Evolutionary conservation across 148 eudicot genomes (phyloP).

Genomic region (Persicaria tinctoria): DNA sequence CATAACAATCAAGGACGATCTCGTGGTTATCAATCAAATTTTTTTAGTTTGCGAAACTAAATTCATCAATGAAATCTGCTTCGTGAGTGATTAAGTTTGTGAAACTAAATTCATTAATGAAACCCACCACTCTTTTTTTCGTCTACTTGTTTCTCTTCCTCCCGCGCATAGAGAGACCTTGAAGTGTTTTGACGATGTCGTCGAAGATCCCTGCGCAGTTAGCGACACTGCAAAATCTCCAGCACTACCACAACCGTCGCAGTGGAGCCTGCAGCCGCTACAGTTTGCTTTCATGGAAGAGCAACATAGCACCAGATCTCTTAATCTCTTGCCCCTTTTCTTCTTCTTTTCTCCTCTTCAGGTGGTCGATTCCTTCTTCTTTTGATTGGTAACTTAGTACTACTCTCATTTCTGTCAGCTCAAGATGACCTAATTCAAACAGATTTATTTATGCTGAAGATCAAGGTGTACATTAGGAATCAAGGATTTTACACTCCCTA

Average conservation of each 20-base stretch:
- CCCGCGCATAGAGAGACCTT: conserved; percentile 3
- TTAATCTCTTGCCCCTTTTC: conserved; percentile 15
- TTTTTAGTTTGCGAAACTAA: too few species aligned
- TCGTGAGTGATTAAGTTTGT: too few species aligned
- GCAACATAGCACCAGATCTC: conserved; percentile 25
- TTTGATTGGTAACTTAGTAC: neutral
- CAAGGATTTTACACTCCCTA: neutral
- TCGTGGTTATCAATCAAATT: too few species aligned
- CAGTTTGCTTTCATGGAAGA: conserved; percentile 38
- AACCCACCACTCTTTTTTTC: neutral
- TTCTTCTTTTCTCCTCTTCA: conserved; percentile 23
- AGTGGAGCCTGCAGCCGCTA: conserved; percentile 14
- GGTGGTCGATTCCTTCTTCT: conserved; percentile 9
- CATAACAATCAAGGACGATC: too few species aligned
- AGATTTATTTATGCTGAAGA: neutral
- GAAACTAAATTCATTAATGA: too few species aligned
- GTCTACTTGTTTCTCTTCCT: conserved; percentile 10
- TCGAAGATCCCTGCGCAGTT: conserved; percentile 44
- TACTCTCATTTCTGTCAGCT: neutral
- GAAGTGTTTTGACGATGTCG: conserved; percentile 33
- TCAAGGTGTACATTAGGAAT: neutral
- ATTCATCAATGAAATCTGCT: too few species aligned
- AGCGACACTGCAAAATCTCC: conserved; percentile 32
- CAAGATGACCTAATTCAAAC: neutral
- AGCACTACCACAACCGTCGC: conserved; percentile 16